Conservation (phyloP, 768 basidiomycete species). For the Leccinum imitatum region DNA sequence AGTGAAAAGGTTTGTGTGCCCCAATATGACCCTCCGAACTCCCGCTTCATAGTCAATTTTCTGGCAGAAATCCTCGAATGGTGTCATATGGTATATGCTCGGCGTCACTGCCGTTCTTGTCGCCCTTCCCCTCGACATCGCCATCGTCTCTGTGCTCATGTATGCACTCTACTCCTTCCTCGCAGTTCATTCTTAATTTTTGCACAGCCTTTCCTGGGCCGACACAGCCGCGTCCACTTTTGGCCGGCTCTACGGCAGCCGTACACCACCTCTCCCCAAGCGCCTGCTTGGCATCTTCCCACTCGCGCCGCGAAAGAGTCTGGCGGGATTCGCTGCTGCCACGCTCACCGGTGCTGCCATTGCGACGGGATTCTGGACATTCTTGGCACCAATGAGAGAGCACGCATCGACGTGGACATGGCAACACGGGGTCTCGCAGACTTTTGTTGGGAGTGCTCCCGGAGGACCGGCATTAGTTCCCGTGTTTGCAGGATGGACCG, state of each 20-base stretch:
- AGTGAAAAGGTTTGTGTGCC: conserved; percentile 62
- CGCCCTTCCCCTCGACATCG: conserved; percentile 81
- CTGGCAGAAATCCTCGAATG: conserved; percentile 62
- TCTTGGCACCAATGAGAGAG: conserved; percentile 49
- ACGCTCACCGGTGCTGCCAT: conserved; percentile 67
- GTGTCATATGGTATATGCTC: conserved; percentile 86
- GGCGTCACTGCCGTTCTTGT: conserved; percentile 78
- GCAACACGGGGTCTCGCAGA: conserved; percentile 46
- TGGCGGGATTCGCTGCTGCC: conserved; percentile 84
- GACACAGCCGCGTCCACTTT: conserved; percentile 93
- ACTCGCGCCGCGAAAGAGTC: conserved; percentile 77
- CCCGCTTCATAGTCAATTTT: neutral
- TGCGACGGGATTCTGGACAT: conserved; percentile 70
- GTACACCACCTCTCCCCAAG: conserved; percentile 61
- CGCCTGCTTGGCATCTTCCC: conserved; percentile 51
- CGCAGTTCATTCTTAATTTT: neutral
- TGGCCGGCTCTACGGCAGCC: conserved; percentile 79
- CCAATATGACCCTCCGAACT: neutral
- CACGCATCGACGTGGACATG: conserved; percentile 54
- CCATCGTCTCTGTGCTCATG: conserved; percentile 89
- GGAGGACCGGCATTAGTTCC: conserved; percentile 4
- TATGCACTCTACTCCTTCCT: conserved; percentile 38
- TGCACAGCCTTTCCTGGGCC: conserved; percentile 84
- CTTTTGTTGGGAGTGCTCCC: conserved; percentile 14
- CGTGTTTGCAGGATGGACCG: conserved; percentile 34